A percentile compares a stretch with the other conserved stretches of the same genome.
phyloP scores from a whole-genome alignment of 2,329 filamentous ascomycete genomes.

The Clonostachys solani region DNA sequence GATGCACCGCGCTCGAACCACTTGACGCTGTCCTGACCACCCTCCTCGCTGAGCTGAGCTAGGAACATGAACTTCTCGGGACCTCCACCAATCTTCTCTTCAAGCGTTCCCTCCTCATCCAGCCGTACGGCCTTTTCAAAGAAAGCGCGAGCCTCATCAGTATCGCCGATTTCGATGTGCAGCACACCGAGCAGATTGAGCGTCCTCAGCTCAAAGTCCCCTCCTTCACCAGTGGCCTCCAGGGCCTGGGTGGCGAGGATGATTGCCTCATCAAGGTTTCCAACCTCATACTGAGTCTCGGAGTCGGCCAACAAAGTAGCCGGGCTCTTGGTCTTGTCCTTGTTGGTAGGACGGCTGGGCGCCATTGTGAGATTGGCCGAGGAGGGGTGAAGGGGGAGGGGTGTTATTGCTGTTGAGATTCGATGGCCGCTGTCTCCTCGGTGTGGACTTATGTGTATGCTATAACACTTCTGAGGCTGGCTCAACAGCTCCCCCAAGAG shows the following conservation, averaged over 20 bases:
- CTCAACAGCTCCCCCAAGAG: too few relatives aligned
- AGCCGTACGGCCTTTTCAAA: slow-evolving; percentile 71
- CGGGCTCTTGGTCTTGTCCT: slow-evolving; percentile 20
- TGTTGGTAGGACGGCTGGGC: slow-evolving; percentile 20
- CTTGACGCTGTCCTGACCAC: slow-evolving; percentile 58
- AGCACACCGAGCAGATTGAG: slow-evolving; percentile 79
- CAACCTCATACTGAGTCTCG: slow-evolving; percentile 34
- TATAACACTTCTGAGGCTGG: too few relatives aligned
- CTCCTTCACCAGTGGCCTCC: slow-evolving; percentile 33
- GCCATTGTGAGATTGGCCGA: slow-evolving; percentile 23
- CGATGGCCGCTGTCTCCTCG: too few relatives aligned
- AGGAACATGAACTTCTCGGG: slow-evolving; percentile 94
- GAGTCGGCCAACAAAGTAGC: slow-evolving; percentile 27
- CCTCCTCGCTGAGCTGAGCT: slow-evolving; percentile 78
- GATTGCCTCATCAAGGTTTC: slow-evolving; percentile 33
- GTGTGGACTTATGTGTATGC: too few relatives aligned
- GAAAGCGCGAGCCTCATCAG: slow-evolving; percentile 66
- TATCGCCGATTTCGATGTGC: slow-evolving; percentile 75
- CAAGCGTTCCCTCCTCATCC: slow-evolving; percentile 69
- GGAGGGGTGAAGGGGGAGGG: too few relatives aligned
- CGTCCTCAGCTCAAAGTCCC: slow-evolving; percentile 56
- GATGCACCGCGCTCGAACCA: slow-evolving; percentile 70
- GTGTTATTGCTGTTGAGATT: too few relatives aligned
- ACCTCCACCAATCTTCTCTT: slow-evolving; percentile 72
- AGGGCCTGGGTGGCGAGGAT: slow-evolving; percentile 36